Conservation (phyloP, 257 asterid genomes). For the Buddleja alternifolia region DNA sequence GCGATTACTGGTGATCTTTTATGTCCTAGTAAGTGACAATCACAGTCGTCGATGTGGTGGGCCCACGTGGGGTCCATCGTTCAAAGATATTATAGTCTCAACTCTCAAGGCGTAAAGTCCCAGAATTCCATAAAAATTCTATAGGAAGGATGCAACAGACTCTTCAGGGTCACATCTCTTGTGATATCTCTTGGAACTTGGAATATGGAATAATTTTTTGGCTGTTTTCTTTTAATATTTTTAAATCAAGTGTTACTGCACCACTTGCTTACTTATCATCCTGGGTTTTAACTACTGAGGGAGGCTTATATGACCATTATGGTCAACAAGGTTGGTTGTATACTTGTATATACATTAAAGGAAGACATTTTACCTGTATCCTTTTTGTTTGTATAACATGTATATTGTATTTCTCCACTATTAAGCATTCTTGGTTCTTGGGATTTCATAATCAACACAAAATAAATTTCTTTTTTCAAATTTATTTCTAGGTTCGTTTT, state of each 20-base stretch:
- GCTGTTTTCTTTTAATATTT: neutral
- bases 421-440: slow-evolving; percentile 12
- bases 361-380: neutral
- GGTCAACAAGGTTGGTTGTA: slow-evolving; percentile 30
- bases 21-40: too few species aligned
- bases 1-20: slow-evolving; percentile 69
- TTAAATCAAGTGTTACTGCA: neutral
- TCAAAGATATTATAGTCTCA: too few species aligned
- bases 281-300: slow-evolving; percentile 32
- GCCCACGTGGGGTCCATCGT: too few species aligned
- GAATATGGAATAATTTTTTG: neutral
- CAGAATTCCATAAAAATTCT: too few species aligned
- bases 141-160: too few species aligned
- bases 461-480: neutral
- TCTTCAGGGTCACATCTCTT: neutral
- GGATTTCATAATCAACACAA: neutral
- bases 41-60: too few species aligned
- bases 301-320: slow-evolving; percentile 26
- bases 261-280: neutral
- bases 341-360: slow-evolving; percentile 5
- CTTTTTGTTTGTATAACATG: neutral
- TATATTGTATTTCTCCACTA: neutral
- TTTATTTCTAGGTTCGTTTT: neutral
- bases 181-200: neutral
- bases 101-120: too few species aligned